phyloP scores from a whole-genome alignment of 345 rosid species.

The Acer yangbiense region DNA sequence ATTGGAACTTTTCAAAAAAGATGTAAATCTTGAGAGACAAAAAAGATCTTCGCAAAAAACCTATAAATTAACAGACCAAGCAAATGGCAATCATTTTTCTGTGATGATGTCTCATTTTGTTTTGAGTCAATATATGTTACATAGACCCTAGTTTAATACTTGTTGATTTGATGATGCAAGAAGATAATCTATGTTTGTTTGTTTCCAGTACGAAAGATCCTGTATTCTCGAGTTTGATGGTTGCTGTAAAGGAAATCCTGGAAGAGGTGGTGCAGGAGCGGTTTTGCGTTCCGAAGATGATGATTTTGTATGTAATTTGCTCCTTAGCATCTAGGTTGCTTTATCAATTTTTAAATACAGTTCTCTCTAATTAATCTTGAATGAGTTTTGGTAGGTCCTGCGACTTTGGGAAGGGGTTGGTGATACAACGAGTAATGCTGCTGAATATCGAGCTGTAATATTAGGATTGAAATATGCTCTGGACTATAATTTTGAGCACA shows the following conservation, averaged over 20 bases:
- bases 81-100: no score
- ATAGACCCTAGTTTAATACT: neutral
- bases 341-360: neutral
- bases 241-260: constrained; percentile 92
- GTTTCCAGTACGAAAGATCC: constrained; percentile 36
- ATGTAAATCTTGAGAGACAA: no score
- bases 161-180: neutral
- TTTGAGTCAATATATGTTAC: neutral
- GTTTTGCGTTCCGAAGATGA: constrained; percentile 60
- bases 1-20: no score
- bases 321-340: constrained; percentile 18
- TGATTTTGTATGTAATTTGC: constrained; percentile 38
- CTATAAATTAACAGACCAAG: no score
- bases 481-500: constrained; percentile 48
- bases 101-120: neutral
- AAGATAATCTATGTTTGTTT: constrained; percentile 1
- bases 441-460: constrained; percentile 77
- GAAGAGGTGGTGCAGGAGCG: constrained; percentile 93
- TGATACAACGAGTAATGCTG: constrained; percentile 75
- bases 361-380: neutral
- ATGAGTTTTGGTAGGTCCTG: constrained; percentile 35
- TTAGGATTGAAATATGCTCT: constrained; percentile 76
- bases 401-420: constrained; percentile 72
- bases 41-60: no score
- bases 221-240: constrained; percentile 86